Evolutionary conservation across 2,329 filamentous ascomycete genomes (phyloP).

Genomic region (Penicillium sp.): DNA sequence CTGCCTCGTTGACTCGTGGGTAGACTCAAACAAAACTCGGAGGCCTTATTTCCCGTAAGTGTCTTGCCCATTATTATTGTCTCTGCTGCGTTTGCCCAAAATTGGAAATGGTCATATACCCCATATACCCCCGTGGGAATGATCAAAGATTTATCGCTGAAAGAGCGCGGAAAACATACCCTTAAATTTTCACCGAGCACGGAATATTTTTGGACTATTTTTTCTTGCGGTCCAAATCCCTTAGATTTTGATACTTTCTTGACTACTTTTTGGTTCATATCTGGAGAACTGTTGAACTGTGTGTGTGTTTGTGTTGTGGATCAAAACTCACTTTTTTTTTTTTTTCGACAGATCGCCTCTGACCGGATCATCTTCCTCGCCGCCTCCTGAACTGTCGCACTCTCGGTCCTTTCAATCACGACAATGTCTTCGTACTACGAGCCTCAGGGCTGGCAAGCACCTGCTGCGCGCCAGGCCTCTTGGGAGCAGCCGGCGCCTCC

Average conservation of each 20-base stretch:
- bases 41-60: slow-evolving; percentile 32
- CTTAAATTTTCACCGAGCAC: background rate
- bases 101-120: background rate
- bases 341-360: slow-evolving; percentile 27
- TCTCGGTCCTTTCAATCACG: slow-evolving; percentile 16
- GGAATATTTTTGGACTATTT: background rate
- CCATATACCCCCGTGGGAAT: background rate
- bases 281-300: background rate
- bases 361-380: slow-evolving; percentile 27
- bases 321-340: slow-evolving; percentile 23
- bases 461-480: slow-evolving; percentile 60
- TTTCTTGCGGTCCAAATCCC: background rate
- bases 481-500: slow-evolving; percentile 74
- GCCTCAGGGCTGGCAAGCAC: slow-evolving; percentile 62
- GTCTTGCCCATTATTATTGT: background rate
- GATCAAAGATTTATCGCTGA: background rate
- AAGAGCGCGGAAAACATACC: background rate
- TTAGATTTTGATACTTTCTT: background rate
- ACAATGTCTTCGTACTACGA: slow-evolving; percentile 68
- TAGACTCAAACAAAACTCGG: slow-evolving; percentile 26
- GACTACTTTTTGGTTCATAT: background rate
- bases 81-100: background rate
- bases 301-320: slow-evolving; percentile 4
- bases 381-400: slow-evolving; percentile 24
- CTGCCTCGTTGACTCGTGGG: slow-evolving; percentile 39